Evolutionary conservation across 73 alveolate species (phyloP).

Genomic region (Paraurostyla sp.): DNA sequence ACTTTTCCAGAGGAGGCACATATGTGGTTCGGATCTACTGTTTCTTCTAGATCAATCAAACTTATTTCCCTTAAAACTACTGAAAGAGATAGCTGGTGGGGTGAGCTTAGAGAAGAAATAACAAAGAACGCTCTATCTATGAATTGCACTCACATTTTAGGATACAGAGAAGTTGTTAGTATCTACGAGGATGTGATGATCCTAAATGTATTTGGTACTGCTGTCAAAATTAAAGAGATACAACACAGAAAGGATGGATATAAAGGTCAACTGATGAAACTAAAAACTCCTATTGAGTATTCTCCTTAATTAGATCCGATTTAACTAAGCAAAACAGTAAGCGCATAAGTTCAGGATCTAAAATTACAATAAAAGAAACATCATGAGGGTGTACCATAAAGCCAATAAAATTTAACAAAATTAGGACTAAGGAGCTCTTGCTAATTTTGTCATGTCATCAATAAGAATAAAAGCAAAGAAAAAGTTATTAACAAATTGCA

Average conservation of each 20-base stretch:
- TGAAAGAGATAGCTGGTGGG: slow-evolving; percentile 73
- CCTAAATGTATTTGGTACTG: slow-evolving; percentile 63
- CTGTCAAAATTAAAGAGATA: slow-evolving; percentile 51
- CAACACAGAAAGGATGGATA: neutral
- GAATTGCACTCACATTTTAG: slow-evolving; percentile 61
- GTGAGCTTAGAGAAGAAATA: slow-evolving; percentile 66
- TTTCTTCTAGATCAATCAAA: slow-evolving; percentile 43
- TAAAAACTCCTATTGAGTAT: slow-evolving; percentile 27
- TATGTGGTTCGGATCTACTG: slow-evolving; percentile 61
- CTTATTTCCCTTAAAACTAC: slow-evolving; percentile 32
- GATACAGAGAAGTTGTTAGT: slow-evolving; percentile 63
- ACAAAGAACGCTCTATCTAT: slow-evolving; percentile 64
- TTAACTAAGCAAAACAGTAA: neutral
- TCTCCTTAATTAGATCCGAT: slow-evolving; percentile 45
- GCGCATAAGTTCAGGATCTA: neutral
- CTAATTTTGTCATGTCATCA: slow-evolving; percentile 51
- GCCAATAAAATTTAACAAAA: neutral
- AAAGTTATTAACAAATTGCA: neutral
- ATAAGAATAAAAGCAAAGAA: neutral
- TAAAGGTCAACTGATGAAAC: neutral
- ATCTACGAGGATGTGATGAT: slow-evolving; percentile 59
- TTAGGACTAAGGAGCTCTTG: neutral
- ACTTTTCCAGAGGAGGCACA: slow-evolving; percentile 43
- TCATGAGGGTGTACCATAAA: neutral
- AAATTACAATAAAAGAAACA: neutral